These are phyloP conservation scores for Blepharisma undulans DNA, from an alignment of 169 alveolate species.

Conservation along the genomic window DNA sequence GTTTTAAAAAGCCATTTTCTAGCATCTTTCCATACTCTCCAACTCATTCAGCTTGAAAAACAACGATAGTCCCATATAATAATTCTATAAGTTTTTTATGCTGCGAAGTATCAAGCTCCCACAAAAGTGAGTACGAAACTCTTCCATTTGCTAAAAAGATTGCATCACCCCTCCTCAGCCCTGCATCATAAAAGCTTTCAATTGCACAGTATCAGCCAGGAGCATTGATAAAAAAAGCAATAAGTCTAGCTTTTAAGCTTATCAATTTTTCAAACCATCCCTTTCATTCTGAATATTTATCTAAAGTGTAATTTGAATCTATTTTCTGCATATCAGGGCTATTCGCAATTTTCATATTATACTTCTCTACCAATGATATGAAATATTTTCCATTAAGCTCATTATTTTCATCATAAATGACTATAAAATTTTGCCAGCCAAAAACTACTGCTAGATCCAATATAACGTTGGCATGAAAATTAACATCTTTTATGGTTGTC, in stretches of 20 bases:
- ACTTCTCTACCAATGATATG: background rate
- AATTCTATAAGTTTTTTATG: background rate
- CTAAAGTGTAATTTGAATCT: background rate
- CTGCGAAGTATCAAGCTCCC: background rate
- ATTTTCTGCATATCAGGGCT: background rate
- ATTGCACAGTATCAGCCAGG: background rate
- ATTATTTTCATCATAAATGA: background rate
- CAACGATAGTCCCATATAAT: background rate
- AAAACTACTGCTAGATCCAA: background rate
- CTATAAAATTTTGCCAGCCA: background rate
- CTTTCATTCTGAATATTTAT: background rate
- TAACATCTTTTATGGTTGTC: background rate
- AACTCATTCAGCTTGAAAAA: background rate
- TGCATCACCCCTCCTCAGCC: background rate
- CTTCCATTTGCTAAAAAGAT: background rate
- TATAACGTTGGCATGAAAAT: background rate
- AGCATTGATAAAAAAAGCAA: background rate
- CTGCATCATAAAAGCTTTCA: constrained; percentile 23
- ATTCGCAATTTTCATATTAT: background rate
- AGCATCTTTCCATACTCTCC: background rate
- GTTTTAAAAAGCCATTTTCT: background rate
- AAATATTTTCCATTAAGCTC: background rate
- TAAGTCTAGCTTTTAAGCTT: background rate
- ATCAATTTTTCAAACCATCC: background rate
- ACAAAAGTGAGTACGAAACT: background rate